Conservation (phyloP, 345 rosid genomes). For the Lepidium didymum region DNA sequence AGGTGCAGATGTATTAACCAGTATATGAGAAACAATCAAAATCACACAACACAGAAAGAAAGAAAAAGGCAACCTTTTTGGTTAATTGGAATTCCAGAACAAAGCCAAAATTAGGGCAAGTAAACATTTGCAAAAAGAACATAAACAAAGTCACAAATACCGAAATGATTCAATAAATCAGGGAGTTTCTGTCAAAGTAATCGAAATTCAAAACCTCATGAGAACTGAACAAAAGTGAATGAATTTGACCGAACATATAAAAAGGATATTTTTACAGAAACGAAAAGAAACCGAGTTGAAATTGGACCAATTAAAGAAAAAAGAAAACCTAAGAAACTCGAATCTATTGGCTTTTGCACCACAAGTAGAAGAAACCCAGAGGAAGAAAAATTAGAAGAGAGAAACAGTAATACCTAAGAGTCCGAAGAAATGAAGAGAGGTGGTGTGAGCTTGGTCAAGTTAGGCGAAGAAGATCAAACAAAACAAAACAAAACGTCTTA, state of each 20-base stretch:
- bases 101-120: background rate
- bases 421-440: background rate
- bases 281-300: conserved; percentile 7
- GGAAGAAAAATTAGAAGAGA: background rate
- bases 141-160: background rate
- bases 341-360: background rate
- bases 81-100: background rate
- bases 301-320: background rate
- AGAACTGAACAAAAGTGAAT: background rate
- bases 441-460: background rate
- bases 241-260: background rate
- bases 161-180: background rate
- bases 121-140: background rate
- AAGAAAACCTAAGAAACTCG: background rate
- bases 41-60: background rate
- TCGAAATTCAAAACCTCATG: background rate
- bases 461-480: conserved; percentile 6
- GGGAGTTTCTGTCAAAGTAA: background rate
- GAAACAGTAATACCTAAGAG: conserved; percentile 15
- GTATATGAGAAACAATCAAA: background rate
- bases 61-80: background rate
- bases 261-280: background rate
- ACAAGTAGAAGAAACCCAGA: conserved; percentile 1
- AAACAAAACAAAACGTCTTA: conserved; percentile 3
- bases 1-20: background rate